Base-by-base conservation (phyloP, 192 early-diverging fungal species). In the Paraglomus occultum region DNA sequence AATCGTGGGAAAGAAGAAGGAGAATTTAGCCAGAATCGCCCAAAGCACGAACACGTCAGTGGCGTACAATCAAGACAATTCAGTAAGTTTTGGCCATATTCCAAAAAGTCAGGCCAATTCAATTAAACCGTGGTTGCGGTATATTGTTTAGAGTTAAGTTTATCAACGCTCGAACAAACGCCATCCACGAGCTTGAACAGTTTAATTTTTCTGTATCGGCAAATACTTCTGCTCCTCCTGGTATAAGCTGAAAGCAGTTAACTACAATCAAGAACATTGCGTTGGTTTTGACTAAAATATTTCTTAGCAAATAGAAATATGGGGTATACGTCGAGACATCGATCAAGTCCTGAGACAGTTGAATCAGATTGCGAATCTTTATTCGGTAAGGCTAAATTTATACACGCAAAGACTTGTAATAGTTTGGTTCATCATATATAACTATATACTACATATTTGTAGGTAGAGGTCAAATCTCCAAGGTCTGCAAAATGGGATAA, bases 241-340 rank as follows among this genome's bases (percentile, higher is more conserved):
- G 31, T 31, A 31, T 31, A 31, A 31, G 31, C 31, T 31, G 31
- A 31, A 2, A 31, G 3, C 31, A 31, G 31, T 31, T 31, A 31
- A 31, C 31, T 31, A 31, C 31, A 31, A 31, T 31, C 31, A 31
- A 31, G n/a, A 31, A 31, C 8, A 38, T 44, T 22, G 45, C 7
- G 3, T 12, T 43, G 12, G 14, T 51, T 39, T 42, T 51, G 1
- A 45, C 39, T 43, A 17, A 7, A 18, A 20, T n/a, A 9, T 23
- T 43, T 66, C 31, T 9, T 60, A 74, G 52, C 73, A 77, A 73
- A 77, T 80, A 12, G 79, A 80, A 51, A 67, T 80, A 6, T 80
- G 79, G 79, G 79, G 79, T 11, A 45, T 64, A 1, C 53, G 51
- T 2, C 22, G 31, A 1, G 64, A 64, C 8, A 44, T 80, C 5